Percentiles rank a stretch among this genome's conserved stretches.
These are phyloP conservation scores for Rhodotorula mucilaginosa DNA, from an alignment of 1,284 basidiomycete species.

Conservation along the genomic window DNA sequence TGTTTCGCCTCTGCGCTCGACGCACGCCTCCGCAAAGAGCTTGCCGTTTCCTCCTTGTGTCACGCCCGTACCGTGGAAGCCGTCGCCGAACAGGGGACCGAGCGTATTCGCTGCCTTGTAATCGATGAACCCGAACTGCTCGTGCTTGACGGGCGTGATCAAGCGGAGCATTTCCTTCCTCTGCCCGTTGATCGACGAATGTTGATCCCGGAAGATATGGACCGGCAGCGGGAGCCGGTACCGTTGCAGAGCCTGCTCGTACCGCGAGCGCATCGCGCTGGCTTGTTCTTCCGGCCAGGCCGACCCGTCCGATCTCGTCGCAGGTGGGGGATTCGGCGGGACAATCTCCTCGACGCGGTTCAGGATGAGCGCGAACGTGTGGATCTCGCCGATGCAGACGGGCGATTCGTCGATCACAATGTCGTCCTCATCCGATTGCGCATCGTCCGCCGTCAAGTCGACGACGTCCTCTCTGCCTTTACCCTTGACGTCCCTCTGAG, in stretches of 20 bases:
- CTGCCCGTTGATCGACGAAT: conserved; percentile 48
- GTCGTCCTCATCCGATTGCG: conserved; percentile 28
- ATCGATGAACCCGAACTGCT: conserved; percentile 80
- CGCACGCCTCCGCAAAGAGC: conserved; percentile 71
- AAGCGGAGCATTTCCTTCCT: conserved; percentile 78
- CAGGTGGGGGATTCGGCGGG: conserved; percentile 47
- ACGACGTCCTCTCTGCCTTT: conserved; percentile 9
- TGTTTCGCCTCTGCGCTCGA: conserved; percentile 50
- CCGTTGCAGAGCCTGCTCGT: conserved; percentile 38
- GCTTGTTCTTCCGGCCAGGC: conserved; percentile 17
- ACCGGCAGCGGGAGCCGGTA: conserved; percentile 19
- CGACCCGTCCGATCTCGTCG: conserved; percentile 30
- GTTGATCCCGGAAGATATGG: conserved; percentile 26
- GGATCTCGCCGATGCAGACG: conserved; percentile 82
- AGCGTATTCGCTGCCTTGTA: conserved; percentile 72
- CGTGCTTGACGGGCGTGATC: conserved; percentile 62
- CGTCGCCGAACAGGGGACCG: conserved; percentile 61
- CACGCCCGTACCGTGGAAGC: conserved; percentile 52
- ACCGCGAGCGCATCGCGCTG: conserved; percentile 42
- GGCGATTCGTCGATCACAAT: conserved; percentile 33
- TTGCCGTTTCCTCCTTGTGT: conserved; percentile 59
- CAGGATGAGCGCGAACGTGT: conserved; percentile 75
- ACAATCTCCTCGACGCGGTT: conserved; percentile 75
- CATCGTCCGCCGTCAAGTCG: conserved; percentile 27
- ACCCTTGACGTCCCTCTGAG: neutral